A percentile compares a stretch with the other conserved stretches of the same genome.
phyloP scores from a whole-genome alignment of 176 grass and related monocot species.

The Stipa capillata region DNA sequence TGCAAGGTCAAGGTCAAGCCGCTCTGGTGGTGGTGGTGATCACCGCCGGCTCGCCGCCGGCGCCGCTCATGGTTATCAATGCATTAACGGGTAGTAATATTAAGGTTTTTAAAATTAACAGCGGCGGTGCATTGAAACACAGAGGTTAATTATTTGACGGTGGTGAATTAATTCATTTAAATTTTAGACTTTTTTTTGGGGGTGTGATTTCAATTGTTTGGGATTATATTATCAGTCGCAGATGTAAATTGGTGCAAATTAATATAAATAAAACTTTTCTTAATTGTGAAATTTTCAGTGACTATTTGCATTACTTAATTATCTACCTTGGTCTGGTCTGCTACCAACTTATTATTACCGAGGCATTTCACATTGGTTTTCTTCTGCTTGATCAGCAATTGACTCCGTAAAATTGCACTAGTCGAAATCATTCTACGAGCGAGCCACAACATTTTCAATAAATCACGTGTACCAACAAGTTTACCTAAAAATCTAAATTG shows the following conservation, averaged over 20 bases:
- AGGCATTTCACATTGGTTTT: neutral
- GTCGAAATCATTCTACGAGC: neutral
- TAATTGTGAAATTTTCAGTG: too few species aligned
- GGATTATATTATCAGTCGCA: neutral
- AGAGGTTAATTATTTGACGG: neutral
- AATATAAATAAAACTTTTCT: too few species aligned
- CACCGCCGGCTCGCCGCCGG: neutral
- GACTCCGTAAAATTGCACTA: neutral
- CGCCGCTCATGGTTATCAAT: neutral
- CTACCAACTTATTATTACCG: neutral
- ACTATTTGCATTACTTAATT: too few species aligned
- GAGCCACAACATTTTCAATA: neutral
- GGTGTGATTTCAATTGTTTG: neutral
- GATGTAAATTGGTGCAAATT: too few species aligned
- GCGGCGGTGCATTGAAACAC: neutral
- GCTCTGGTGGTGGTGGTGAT: constrained; percentile 43
- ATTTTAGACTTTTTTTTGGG: too few species aligned
- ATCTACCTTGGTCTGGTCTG: too few species aligned
- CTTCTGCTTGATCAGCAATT: neutral
- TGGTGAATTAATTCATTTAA: too few species aligned
- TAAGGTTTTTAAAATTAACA: too few species aligned
- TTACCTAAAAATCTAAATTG: too few species aligned
- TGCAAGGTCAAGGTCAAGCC: constrained; percentile 35
- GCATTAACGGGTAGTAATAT: neutral
- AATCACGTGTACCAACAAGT: too few species aligned